Evolutionary conservation across 2,329 filamentous ascomycete genomes (phyloP).

Genomic region (Aspergillus brunneoviolaceus): DNA sequence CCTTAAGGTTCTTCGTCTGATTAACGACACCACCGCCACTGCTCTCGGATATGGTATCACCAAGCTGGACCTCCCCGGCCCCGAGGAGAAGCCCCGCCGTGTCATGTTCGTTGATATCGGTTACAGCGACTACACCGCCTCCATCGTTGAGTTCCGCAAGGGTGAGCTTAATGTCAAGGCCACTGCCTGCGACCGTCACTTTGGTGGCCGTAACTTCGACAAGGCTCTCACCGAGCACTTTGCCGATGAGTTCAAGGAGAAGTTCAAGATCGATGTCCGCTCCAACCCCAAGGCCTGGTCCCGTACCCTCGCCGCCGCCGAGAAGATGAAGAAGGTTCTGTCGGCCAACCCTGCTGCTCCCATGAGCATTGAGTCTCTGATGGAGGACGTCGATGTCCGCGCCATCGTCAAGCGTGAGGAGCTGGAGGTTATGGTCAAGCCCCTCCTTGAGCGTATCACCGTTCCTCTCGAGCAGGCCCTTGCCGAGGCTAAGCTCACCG

Average conservation of each 20-base stretch:
- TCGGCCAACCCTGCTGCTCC: slow-evolving; percentile 92
- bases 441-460: slow-evolving; percentile 71
- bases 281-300: slow-evolving; percentile 85
- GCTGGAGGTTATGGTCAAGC: slow-evolving; percentile 85
- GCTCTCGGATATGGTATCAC: slow-evolving; percentile 97
- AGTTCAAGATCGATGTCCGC: slow-evolving; percentile 95
- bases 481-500: slow-evolving; percentile 84
- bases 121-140: slow-evolving; percentile 92
- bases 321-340: slow-evolving; percentile 98
- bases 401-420: slow-evolving; percentile 91
- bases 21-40: slow-evolving; percentile 97
- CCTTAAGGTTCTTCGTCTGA: slow-evolving; percentile 85
- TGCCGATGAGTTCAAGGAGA: slow-evolving; percentile 92
- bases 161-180: slow-evolving; percentile 92
- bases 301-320: slow-evolving; percentile 81
- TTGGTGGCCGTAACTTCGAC: slow-evolving; percentile 97
- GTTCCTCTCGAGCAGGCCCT: slow-evolving; percentile 84
- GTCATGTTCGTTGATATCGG: slow-evolving; percentile 94
- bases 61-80: slow-evolving; percentile 84
- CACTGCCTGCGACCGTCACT: slow-evolving; percentile 90
- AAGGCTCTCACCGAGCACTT: slow-evolving; percentile 93
- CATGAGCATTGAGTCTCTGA: slow-evolving; percentile 94
- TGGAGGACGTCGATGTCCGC: slow-evolving; percentile 94
- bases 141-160: slow-evolving; percentile 95
- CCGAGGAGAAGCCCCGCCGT: slow-evolving; percentile 88